Base-by-base conservation (phyloP, 768 basidiomycete species). In the Panellus pusillus region DNA sequence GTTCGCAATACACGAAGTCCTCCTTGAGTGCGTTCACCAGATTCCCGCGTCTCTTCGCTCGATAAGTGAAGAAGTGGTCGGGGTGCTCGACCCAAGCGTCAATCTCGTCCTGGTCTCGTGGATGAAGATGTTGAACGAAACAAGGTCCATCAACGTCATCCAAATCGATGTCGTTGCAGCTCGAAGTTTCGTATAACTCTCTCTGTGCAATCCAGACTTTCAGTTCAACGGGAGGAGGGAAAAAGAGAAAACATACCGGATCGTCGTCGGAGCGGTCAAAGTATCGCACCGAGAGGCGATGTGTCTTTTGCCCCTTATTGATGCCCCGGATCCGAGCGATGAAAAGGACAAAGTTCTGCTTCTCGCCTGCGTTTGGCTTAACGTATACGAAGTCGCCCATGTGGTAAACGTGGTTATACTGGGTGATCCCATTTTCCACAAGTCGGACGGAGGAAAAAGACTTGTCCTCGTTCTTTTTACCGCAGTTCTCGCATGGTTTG, bases 321-420 rank as follows among this genome's bases (percentile, higher is more conserved):
- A 87, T 64, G 4, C 68, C 63, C 14, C 71, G 55, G 36, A 91
- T 79, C 58, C 87, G 86, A 0, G 76, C 86, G 47, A 90, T 80
- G 6, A 72, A 64, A 39, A 85, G 73, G 1, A 78, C 62, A 9
- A 63, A 9, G 41, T 46, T 20, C 52, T 61, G n/a, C 8, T 57
- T 52, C 14, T 63, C 51, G 11, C 60, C 58, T 13, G 61, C 51
- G 32, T 66, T 55, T 14, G 70, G 68, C 37, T 72, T 74, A 36
- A 87, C 47, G 62, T 87, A 89, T 9, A 87, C 75, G 55, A 81
- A 88, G 56, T 89, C 89, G 41, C 75, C 45, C 9, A 70, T 48
- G 60, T 89, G 89, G 63, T 83, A 90, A 0, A 63, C 57, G 9
- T 72, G 64, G 3, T 79, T 79, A 38, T 72, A 63, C 13, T 76